Conservation (phyloP, 495 filamentous ascomycete genomes). For the Oidiodendron maius region DNA sequence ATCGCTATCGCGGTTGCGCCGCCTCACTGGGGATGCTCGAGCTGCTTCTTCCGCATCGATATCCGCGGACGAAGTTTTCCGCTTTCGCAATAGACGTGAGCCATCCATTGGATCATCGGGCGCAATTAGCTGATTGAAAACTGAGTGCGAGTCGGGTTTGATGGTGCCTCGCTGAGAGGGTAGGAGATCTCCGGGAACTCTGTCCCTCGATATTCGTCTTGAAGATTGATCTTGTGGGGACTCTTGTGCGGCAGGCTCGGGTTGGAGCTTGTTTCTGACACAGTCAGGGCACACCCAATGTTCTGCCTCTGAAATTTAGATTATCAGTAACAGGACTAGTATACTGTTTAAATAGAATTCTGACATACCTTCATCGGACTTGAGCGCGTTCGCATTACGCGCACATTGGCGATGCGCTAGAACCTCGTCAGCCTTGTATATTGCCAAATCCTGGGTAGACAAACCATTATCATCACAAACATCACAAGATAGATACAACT, state of each 20-base stretch:
- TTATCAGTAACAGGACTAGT: slow-evolving; percentile 11
- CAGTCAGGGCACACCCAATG: slow-evolving; percentile 81
- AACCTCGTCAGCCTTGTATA: slow-evolving; percentile 34
- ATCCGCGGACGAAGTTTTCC: slow-evolving; percentile 54
- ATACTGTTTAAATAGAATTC: slow-evolving; percentile 4
- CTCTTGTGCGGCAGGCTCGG: slow-evolving; percentile 32
- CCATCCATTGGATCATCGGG: slow-evolving; percentile 81
- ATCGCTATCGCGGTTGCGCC: slow-evolving; percentile 16
- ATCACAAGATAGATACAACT: slow-evolving; percentile 72
- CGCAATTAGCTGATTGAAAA: slow-evolving; percentile 75
- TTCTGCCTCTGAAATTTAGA: slow-evolving; percentile 41
- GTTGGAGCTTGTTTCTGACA: slow-evolving; percentile 56
- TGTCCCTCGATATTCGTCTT: slow-evolving; percentile 21
- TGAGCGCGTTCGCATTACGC: slow-evolving; percentile 66
- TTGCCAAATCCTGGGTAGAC: slow-evolving; percentile 31
- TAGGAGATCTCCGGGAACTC: slow-evolving; percentile 61
- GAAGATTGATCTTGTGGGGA: slow-evolving; percentile 12
- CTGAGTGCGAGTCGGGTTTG: slow-evolving; percentile 76
- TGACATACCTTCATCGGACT: slow-evolving; percentile 57
- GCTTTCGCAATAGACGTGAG: slow-evolving; percentile 78
- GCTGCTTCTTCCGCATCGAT: slow-evolving; percentile 12
- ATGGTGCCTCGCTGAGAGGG: slow-evolving; percentile 62
- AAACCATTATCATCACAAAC: slow-evolving; percentile 86
- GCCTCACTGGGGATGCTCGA: slow-evolving; percentile 9
- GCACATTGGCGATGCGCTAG: slow-evolving; percentile 93